These are phyloP conservation scores for Malania oleifera DNA, from an alignment of 164 flowering plant genomes.

Conservation along the genomic window DNA sequence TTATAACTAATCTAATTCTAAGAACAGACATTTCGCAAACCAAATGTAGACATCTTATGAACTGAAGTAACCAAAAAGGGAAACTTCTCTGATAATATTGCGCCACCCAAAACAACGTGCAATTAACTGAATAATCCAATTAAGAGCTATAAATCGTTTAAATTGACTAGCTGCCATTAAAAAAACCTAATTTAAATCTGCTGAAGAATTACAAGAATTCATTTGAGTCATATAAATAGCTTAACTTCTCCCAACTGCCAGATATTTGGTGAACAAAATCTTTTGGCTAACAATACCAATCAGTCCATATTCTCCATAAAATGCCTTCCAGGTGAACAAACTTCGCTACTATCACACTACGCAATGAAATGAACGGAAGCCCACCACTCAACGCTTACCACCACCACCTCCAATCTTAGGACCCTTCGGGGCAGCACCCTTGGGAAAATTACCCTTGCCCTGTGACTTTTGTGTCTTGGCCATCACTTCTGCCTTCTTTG, in stretches of 20 bases:
- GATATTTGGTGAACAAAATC: background rate
- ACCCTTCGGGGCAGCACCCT: constrained; percentile 38
- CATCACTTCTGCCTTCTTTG: constrained; percentile 50
- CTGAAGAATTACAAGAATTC: background rate
- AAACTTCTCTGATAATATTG: too few species aligned
- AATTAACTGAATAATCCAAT: too few species aligned
- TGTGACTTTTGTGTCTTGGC: constrained; percentile 34
- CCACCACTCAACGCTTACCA: constrained; percentile 36
- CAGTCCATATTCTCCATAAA: constrained; percentile 6
- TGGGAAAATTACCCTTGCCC: constrained; percentile 27
- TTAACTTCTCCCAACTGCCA: background rate
- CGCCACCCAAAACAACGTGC: too few species aligned
- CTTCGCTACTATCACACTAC: background rate
- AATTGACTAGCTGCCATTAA: too few species aligned
- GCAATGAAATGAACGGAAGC: background rate
- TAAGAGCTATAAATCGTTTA: too few species aligned
- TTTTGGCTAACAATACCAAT: background rate
- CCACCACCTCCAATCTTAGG: constrained; percentile 56
- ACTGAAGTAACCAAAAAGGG: too few species aligned
- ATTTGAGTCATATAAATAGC: background rate
- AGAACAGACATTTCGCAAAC: too few species aligned
- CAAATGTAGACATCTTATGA: too few species aligned
- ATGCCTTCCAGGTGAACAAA: background rate
- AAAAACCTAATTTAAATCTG: too few species aligned
- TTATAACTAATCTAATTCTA: too few species aligned